Conservation (phyloP, 306 rosid species). For the Luffa aegyptiaca region DNA sequence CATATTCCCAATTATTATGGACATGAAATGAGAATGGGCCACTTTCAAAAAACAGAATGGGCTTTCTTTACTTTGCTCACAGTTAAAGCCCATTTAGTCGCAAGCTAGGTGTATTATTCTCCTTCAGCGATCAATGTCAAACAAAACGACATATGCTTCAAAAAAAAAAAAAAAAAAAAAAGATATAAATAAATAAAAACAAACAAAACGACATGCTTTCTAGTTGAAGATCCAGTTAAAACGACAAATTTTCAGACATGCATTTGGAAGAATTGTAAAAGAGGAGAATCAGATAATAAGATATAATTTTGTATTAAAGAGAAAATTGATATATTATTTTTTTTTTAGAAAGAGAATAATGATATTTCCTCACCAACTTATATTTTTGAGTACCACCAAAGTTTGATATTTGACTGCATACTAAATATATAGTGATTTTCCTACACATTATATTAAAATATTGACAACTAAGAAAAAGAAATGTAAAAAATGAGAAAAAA, state of each 20-base stretch:
- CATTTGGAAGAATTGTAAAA: neutral
- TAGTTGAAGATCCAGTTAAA: neutral
- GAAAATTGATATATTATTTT: no score
- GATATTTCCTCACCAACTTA: no score
- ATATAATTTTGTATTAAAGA: neutral
- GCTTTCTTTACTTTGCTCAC: neutral
- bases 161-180: no score
- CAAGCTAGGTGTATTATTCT: no score
- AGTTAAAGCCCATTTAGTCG: neutral
- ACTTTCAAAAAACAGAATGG: neutral
- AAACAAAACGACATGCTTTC: neutral
- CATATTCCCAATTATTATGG: neutral
- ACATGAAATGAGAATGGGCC: neutral
- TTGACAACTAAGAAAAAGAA: no score
- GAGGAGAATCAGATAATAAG: neutral
- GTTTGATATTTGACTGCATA: no score
- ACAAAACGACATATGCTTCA: neutral
- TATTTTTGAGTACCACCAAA: no score
- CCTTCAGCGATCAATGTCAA: neutral
- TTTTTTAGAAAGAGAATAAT: no score
- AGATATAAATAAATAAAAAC: no score
- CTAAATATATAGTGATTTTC: no score
- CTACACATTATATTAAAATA: no score
- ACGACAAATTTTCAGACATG: neutral
- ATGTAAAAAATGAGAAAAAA: no score